Evolutionary conservation across 257 asterid species (phyloP), one percentile per base, ranked within the genome.

Genomic region (Nicotiana sylvestris): DNA sequence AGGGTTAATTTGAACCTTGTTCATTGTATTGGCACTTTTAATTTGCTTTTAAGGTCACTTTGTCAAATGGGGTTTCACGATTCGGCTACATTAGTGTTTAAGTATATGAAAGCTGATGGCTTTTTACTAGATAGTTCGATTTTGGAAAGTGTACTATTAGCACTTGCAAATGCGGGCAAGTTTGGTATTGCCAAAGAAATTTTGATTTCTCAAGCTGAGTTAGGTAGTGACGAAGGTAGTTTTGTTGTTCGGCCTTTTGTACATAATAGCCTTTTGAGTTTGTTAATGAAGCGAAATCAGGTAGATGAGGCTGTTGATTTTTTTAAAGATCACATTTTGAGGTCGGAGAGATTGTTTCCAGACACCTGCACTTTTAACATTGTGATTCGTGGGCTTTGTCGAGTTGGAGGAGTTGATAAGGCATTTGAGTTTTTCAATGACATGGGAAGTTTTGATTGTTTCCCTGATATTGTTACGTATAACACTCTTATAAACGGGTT

Each of bases 351-450:
- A 81, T 92, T 94, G 84, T 83, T 86, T 80, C 92, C 92, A 1
- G 97, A 93, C 84, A 90, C 90, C 53, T 89, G 83, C 74, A 90
- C 91, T 83, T 94, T 94, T 89, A 96, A 94, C 85, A 96, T 91
- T 80, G 93, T 96, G 61, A 87, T 94, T 76, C 82, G 87, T 25
- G 98, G 98, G 68, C 83, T 96, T 88, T 96, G 98, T 86, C 84
- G 87, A 78, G 81, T 70, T 12, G 93, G 97, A 66, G 91, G 85
- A 66, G 87, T 88, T 53, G 95, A 89, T 33, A 82, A 78, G 88
- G 98, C 99, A 74, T 89, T 94, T 60, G 88, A 90, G 85, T 66
- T 88, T 86, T 93, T 96, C 78, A 66, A 83, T 77, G 81, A 79
- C 35, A 94, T 96, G 98, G 84, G 81, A 84, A 88, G 82, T 83